Percentiles rank a stretch among this genome's conserved stretches.
These are phyloP conservation scores for Chenopodium quinoa DNA, from an alignment of 148 eudicot species.

Conservation along the genomic window DNA sequence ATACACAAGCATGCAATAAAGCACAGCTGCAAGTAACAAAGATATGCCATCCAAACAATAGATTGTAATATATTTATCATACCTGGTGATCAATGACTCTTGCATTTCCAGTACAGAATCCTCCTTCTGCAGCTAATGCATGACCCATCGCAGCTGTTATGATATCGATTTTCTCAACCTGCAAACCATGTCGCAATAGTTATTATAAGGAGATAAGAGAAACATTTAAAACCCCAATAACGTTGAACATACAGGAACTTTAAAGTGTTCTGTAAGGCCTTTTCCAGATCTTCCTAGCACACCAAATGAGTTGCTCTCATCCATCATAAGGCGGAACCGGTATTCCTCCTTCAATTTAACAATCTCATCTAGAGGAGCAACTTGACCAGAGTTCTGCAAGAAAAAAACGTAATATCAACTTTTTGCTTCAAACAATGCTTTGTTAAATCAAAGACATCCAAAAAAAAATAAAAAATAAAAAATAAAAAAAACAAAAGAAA, in stretches of 20 bases:
- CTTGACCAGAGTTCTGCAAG: constrained; percentile 90
- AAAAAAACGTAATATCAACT: not conserved
- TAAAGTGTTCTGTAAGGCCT: constrained; percentile 83
- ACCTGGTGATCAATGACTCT: constrained; percentile 97
- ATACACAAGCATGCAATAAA: not conserved
- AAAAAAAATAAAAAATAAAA: too few relatives aligned
- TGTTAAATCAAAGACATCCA: not conserved
- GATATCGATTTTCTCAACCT: constrained; percentile 89
- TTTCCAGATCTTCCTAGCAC: constrained; percentile 86
- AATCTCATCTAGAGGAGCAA: constrained; percentile 91
- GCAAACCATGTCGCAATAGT: constrained; percentile 27
- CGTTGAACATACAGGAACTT: constrained; percentile 63
- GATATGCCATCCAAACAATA: constrained; percentile 7
- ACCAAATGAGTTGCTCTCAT: constrained; percentile 94
- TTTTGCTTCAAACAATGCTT: not conserved
- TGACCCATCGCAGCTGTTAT: constrained; percentile 99
- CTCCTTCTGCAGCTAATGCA: constrained; percentile 95
- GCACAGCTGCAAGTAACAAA: not conserved
- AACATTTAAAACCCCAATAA: constrained; percentile 7
- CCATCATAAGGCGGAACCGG: constrained; percentile 75
- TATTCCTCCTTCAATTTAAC: constrained; percentile 83
- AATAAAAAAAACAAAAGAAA: not conserved
- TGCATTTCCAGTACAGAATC: constrained; percentile 88
- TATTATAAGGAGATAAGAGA: not conserved
- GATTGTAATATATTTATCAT: constrained; percentile 13